A percentile compares a stretch with the other conserved stretches of the same genome.
These are phyloP conservation scores for Termitomyces sp. DNA, from an alignment of 768 basidiomycete species.

Conservation along the genomic window DNA sequence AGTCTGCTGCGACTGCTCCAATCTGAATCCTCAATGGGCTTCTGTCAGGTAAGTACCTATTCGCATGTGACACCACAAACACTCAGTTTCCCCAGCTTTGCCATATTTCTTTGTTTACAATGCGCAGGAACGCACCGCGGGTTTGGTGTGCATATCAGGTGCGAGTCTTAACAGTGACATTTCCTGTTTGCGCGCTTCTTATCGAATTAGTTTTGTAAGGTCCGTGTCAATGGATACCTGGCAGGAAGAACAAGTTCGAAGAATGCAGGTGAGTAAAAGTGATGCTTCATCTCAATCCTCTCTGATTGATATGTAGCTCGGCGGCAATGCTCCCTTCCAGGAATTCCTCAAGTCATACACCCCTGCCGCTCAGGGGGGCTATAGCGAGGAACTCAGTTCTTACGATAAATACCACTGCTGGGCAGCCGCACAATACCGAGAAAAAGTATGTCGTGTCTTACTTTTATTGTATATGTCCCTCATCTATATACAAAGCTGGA, in stretches of 20 bases:
- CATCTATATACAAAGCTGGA: constrained; percentile 56
- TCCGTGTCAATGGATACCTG: constrained; percentile 97
- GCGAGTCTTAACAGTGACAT: constrained; percentile 16
- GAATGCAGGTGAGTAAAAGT: constrained; percentile 69
- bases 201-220: constrained; percentile 67
- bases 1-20: constrained; percentile 74
- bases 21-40: constrained; percentile 97
- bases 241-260: constrained; percentile 80
- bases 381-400: constrained; percentile 51
- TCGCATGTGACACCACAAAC: constrained; percentile 3
- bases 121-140: constrained; percentile 81
- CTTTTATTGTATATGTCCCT: constrained; percentile 4
- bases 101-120: constrained; percentile 88
- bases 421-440: constrained; percentile 92
- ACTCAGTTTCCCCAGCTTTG: constrained; percentile 45
- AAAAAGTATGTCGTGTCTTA: constrained; percentile 58
- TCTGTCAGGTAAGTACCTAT: constrained; percentile 51
- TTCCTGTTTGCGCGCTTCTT: constrained; percentile 11
- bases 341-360: constrained; percentile 70
- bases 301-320: constrained; percentile 45
- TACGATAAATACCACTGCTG: constrained; percentile 88
- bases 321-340: constrained; percentile 82
- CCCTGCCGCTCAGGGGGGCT: constrained; percentile 63
- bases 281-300: neutral
- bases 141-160: constrained; percentile 92